phyloP scores from a whole-genome alignment of 768 basidiomycete genomes.

The Termitomyces sp. region DNA sequence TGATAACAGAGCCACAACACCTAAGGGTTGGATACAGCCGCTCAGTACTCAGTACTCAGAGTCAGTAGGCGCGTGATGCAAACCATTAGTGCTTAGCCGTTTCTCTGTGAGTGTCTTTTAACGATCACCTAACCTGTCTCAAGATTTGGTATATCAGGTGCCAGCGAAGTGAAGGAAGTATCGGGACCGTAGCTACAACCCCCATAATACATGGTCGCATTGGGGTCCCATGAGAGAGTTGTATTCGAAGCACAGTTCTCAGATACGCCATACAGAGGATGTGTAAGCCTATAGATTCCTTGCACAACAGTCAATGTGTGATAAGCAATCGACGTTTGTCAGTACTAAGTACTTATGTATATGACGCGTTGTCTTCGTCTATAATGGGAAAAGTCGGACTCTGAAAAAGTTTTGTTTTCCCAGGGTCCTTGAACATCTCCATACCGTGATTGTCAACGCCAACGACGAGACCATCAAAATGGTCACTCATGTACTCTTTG shows the following conservation, averaged over 20 bases:
- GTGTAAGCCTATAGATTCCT: no score
- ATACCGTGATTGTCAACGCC: slow-evolving; percentile 23
- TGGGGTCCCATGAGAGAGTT: neutral
- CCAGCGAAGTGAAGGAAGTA: neutral
- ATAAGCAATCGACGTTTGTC: no score
- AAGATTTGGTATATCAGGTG: neutral
- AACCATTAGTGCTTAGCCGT: neutral
- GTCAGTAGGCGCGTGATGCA: neutral
- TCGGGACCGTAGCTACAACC: no score
- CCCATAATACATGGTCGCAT: slow-evolving; percentile 3
- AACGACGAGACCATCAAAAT: slow-evolving; percentile 35
- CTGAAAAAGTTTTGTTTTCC: slow-evolving; percentile 25
- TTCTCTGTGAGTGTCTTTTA: slow-evolving; percentile 3
- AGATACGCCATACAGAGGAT: no score
- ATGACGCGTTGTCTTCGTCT: slow-evolving; percentile 4
- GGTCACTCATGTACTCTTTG: slow-evolving; percentile 88
- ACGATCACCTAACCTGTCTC: neutral
- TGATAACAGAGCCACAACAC: neutral
- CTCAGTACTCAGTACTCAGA: no score
- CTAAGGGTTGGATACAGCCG: neutral
- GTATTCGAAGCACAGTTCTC: neutral
- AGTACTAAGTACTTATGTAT: no score
- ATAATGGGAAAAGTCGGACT: slow-evolving; percentile 15
- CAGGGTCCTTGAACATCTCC: slow-evolving; percentile 4
- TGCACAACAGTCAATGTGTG: neutral